Evolutionary conservation across 2,329 filamentous ascomycete genomes (phyloP).

Genomic region (Stenocarpella maydis): DNA sequence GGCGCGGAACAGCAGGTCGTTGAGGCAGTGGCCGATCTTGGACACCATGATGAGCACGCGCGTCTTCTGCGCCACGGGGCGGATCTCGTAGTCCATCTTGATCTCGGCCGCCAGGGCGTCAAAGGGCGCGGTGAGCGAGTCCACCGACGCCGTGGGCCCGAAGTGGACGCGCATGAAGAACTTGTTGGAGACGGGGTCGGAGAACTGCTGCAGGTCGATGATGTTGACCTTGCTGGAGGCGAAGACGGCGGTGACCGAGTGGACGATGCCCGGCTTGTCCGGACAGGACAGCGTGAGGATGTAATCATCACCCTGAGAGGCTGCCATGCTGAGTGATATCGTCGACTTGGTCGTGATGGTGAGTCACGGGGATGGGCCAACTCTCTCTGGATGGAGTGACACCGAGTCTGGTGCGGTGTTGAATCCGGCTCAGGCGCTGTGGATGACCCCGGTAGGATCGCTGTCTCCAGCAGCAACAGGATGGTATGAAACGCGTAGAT

Average conservation of each 20-base stretch:
- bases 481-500: background rate
- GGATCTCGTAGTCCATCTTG: constrained; percentile 75
- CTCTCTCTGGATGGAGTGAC: too few relatives aligned
- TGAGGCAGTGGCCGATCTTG: constrained; percentile 87
- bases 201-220: constrained; percentile 85
- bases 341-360: background rate
- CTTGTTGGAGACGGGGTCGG: constrained; percentile 74
- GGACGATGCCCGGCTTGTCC: constrained; percentile 85
- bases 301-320: constrained; percentile 57
- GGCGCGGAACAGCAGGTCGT: constrained; percentile 82
- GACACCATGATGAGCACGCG: constrained; percentile 88
- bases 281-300: constrained; percentile 85
- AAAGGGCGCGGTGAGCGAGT: constrained; percentile 64
- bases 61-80: constrained; percentile 73
- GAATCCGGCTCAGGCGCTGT: background rate
- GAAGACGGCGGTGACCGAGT: constrained; percentile 82
- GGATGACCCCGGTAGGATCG: background rate
- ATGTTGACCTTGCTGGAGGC: constrained; percentile 80
- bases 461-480: background rate
- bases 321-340: constrained; percentile 47
- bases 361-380: background rate
- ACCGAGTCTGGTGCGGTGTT: background rate
- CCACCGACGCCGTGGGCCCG: constrained; percentile 64
- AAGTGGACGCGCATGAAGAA: constrained; percentile 95
- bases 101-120: constrained; percentile 68